Evolutionary conservation across 176 grass and related monocot species (phyloP), one percentile per base, ranked within the genome.

Genomic region (Rhynchospora pubera): DNA sequence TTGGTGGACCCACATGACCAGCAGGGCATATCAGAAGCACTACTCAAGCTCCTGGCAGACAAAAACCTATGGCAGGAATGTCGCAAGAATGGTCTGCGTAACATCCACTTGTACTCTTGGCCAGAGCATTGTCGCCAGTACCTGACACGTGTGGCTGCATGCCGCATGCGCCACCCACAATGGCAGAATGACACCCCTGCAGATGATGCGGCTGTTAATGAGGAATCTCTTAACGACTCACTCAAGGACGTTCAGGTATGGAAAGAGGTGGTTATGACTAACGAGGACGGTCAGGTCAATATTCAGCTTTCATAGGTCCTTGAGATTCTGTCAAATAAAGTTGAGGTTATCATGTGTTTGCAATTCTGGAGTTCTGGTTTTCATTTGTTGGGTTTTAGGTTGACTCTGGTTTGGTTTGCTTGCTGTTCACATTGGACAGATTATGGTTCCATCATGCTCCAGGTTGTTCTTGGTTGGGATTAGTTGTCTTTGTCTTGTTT

Each of bases 51-150:
- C 16, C 84, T 98, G 13, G 87, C 92, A 9, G 90, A 98, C 34
- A 98, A 98, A 79, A 94, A 88, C 84, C 42, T 98, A 50, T 98
- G 96, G 96, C 90, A 94, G 16, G 96, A 98, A 8, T 98, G 96
- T 81, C 87, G 96, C 75, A 98, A 84, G 82, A 98, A 94, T 4
- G 96, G 90, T 61, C 80, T 91, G 85, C 88, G 90, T 59, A 98
- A 98, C 85, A 98, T 94, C 78, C 96, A 98, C 76, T 87, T 94
- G 64, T 98, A 91, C 79, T 98, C 96, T 6, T 98, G 96, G 96
- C 96, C 96, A 14, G 96, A 94, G 85, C 96, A 98, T 83, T 98
- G 96, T 87, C 86, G 92, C 73, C 94, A 92, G 6, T 98, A 98
- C 70, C 92, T 98, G 28, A 88, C 90, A 10, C 90, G 92, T 53